These are phyloP conservation scores for Micractinium sp. DNA, from an alignment of 139 green algal genomes.

Conservation along the genomic window DNA sequence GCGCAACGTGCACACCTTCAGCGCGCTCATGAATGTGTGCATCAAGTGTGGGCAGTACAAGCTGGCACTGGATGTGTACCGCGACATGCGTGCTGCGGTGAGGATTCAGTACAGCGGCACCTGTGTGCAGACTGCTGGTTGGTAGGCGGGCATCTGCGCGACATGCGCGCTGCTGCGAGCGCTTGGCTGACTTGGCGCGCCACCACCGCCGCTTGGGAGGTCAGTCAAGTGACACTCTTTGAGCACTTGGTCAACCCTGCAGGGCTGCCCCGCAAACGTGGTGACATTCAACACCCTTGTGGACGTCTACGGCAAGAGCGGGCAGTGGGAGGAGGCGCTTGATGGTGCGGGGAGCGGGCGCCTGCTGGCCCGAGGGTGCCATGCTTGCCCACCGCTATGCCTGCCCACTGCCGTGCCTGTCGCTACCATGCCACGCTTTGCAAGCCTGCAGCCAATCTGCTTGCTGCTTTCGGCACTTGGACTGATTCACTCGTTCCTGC, in stretches of 20 bases:
- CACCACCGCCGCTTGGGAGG: too few relatives aligned
- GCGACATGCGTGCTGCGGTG: constrained; percentile 38
- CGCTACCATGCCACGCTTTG: too few relatives aligned
- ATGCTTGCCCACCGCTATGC: not conserved
- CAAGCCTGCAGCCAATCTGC: too few relatives aligned
- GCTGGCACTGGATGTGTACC: constrained; percentile 68
- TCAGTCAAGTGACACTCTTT: too few relatives aligned
- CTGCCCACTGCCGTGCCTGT: too few relatives aligned
- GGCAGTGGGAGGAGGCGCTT: constrained; percentile 69
- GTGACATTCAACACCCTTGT: constrained; percentile 86
- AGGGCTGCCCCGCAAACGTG: constrained; percentile 47
- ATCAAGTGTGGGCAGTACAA: constrained; percentile 67
- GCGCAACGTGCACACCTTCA: constrained; percentile 80
- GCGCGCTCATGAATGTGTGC: constrained; percentile 71
- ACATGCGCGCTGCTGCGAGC: not conserved
- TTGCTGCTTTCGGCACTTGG: not conserved
- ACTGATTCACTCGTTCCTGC: too few relatives aligned
- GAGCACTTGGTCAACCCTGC: constrained; percentile 26
- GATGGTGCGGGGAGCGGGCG: not conserved
- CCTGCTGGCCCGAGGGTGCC: not conserved
- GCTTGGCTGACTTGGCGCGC: too few relatives aligned
- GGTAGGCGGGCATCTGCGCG: not conserved
- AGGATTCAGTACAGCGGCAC: not conserved
- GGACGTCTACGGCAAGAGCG: constrained; percentile 80
- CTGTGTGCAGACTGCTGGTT: not conserved